Evolutionary conservation across 306 rosid species (phyloP), one percentile per base, ranked within the genome.

Genomic region (Astragalus membranaceus): DNA sequence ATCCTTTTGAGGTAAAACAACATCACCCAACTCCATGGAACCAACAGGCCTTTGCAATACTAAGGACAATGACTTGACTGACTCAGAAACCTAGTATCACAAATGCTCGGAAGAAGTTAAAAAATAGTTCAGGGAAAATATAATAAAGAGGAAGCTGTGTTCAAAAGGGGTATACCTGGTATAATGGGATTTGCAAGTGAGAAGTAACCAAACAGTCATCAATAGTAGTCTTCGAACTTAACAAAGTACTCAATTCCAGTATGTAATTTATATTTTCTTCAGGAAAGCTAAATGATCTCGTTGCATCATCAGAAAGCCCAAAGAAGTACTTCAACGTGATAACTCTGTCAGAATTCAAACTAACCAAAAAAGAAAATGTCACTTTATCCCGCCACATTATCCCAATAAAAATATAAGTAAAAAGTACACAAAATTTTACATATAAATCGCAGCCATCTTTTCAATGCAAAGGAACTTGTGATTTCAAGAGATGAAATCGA

Each of bases 271-370:
- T 73, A 74, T 80, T 88, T 58, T 87, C 97, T 76, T 85, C 90
- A 70, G 96, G 62, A 82, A 75, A 86, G 70, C 75, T 80, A 57
- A 69, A 81, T 75, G 80, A 72, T 64, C 73, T 85, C 48, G 60
- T 64, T 69, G 39, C 79, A 68, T 81, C 89, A 70, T 88, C 91
- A 51, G 87, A 71, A 74, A 88, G 63, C 74, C 97, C 99, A 83
- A 86, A 94, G 79, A 94, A 91, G 81, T 77, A 79, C 74, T 86
- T 94, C 87, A 94, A 74, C 2, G 73, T 79, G 37, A 68, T 80
- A 75, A 91, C 89, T 83, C 87, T 87, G 81, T 88, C 87, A 68
- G 84, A 64, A 75, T 83, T 70, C 87, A 91, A 87, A 78, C 95
- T 87, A 79, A 73, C 76, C 85, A 84, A 83, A 73, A 83, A 71